Evolutionary conservation across 2,329 filamentous ascomycete species (phyloP), one percentile per base, ranked within the genome.

Genomic region (Diplocarpon rosae): DNA sequence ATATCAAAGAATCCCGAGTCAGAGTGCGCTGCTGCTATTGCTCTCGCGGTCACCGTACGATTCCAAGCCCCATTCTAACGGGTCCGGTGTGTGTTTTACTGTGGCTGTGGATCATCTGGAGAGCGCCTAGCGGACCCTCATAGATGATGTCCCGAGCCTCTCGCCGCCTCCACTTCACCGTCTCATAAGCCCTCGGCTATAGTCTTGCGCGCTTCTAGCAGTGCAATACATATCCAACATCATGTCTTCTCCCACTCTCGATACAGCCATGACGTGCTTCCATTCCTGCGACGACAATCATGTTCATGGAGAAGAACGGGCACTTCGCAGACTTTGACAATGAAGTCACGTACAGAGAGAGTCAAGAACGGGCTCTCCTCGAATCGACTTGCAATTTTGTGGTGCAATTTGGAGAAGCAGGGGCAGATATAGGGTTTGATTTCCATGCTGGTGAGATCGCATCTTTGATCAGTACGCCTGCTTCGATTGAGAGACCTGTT

Each of bases 371-470:
- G 33, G 67, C 70, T 4, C 60, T 63, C 12, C 59, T 63, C 35
- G 60, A 63, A 1, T 46, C 58, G 0, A 73, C 71, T 15, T 62
- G 55, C 29, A 83, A 81, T 58, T 83, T 83, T 53, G 71, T 80
- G 28, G 65, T 83, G n/a, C 75, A 81, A 52, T 83, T 83, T 56
- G 75, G 75, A 10, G 68, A 70, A 36, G 62, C 71, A 1, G 59
- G 67, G 33, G 75, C 77, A 31, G 70, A 65, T 44, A 73, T 77
- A 47, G 75, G 73, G 2, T 72, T 74, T 41, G 65, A 83, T 52
- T 62, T 83, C 8, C 56, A 62, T 3, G 54, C 61, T 1, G 50
- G 62, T 1, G 65, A 71, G 2, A 59, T 79, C 27, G 45, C 59
- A 12, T 48, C 50, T 14, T 59, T 76, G 1, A 57, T 70, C 28